These are phyloP conservation scores for Annulohypoxylon stygium DNA, from an alignment of 495 filamentous ascomycete species.

Conservation along the genomic window DNA sequence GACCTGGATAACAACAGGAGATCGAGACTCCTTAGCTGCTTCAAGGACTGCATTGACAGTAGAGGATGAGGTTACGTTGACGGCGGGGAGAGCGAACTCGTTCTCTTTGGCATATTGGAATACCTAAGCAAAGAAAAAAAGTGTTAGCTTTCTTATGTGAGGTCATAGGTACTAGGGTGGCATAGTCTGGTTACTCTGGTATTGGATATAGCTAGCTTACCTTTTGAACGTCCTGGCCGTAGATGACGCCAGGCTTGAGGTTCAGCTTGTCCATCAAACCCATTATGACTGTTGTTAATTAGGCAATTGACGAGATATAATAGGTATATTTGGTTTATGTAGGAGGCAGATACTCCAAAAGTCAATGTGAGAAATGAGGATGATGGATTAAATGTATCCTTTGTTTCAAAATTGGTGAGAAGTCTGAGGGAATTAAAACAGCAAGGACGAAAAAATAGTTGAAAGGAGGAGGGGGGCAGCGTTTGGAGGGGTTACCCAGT, in stretches of 20 bases:
- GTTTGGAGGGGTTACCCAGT: conserved; percentile 31
- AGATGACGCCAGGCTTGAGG: conserved; percentile 87
- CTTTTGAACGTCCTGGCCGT: conserved; percentile 83
- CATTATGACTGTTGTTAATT: conserved; percentile 34
- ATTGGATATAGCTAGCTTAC: conserved; percentile 45
- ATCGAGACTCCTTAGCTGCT: conserved; percentile 88
- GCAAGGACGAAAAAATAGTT: conserved; percentile 32
- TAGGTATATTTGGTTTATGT: neutral
- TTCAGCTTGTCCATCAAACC: conserved; percentile 62
- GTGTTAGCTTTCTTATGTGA: conserved; percentile 3
- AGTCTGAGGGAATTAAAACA: conserved; percentile 46
- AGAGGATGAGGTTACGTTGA: conserved; percentile 94
- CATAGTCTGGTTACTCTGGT: neutral
- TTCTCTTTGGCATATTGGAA: conserved; percentile 90
- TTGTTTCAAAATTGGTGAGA: conserved; percentile 32
- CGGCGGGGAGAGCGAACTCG: conserved; percentile 89
- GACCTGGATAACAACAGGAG: conserved; percentile 90
- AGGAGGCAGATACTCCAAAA: conserved; percentile 1
- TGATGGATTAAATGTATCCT: conserved; percentile 16
- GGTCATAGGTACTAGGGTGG: neutral
- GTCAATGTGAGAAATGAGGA: conserved; percentile 10
- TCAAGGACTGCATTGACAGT: conserved; percentile 91
- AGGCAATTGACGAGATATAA: neutral
- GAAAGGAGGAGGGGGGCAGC: conserved; percentile 26
- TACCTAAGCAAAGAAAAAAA: conserved; percentile 20